Base-by-base conservation (phyloP, 176 grass and related monocot species). In the Phyllostachys edulis region DNA sequence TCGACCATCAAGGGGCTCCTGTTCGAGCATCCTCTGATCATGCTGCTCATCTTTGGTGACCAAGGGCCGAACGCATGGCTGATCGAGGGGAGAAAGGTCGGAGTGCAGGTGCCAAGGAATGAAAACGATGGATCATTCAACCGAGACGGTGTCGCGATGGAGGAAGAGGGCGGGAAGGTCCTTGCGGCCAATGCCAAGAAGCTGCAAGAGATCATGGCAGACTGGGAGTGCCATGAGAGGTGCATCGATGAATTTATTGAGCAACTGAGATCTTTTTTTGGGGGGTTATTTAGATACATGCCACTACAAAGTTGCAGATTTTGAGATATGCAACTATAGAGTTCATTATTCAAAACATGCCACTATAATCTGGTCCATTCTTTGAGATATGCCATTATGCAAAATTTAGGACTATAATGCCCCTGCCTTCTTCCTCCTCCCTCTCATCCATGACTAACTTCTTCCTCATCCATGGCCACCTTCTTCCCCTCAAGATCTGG, bases 1-100 rank as follows among this genome's bases (percentile, higher is more conserved):
- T 91, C 92, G 6, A 27, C 55, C 18, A 21, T 93, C n/a, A 88
- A 94, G 32, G 76, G 67, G 38, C 50, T 94, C 12, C 50, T 62
- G 5, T 88, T 90, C 46, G 86, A 88, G n/a, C 86, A 77, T 89
- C 86, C 92, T 7, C 36, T 90, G 7, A 64, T 90, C 20, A 69
- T 87, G 80, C 63, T 94, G 45, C 92, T 89, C 0, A 69, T 88
- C 68, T 13, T 62, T 1, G 12, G 20, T 0, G 89, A 94, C 44
- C 79, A 91, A 6, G 83, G 86, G 2, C 37, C 86, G 14, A 81
- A 60, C 14, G 67, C 89, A 16, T 86, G 83, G 42, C 45, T 80
- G 0, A 45, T 87, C 38, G 75, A 74, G 68, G 75, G 20, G n/a
- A 83, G 69, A 38, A 83, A 73, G 47, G 75, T 78, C 1, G 84